These are phyloP conservation scores for Fusarium sp. DNA, from an alignment of 2,329 filamentous ascomycete genomes.

Conservation along the genomic window DNA sequence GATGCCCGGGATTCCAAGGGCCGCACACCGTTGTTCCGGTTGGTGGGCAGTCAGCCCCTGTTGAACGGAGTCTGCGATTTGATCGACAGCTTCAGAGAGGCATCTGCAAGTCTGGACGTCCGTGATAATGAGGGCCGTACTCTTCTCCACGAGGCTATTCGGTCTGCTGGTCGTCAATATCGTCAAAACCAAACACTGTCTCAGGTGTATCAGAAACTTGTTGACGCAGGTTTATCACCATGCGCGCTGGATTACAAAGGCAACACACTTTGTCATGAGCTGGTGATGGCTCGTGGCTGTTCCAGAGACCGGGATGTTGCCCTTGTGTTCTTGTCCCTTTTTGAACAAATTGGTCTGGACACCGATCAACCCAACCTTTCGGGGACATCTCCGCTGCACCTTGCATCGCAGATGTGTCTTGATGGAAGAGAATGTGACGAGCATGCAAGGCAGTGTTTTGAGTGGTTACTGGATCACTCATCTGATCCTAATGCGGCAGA, in stretches of 20 bases:
- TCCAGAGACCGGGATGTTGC: neutral
- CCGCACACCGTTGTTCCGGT: slow-evolving; percentile 21
- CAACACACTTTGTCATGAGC: slow-evolving; percentile 37
- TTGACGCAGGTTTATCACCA: slow-evolving; percentile 27
- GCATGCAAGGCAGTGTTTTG: slow-evolving; percentile 11
- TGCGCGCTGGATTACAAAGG: slow-evolving; percentile 26
- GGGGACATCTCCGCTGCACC: slow-evolving; percentile 35
- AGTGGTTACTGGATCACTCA: slow-evolving; percentile 17
- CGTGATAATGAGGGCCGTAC: slow-evolving; percentile 25
- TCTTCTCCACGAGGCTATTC: slow-evolving; percentile 27
- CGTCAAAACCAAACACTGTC: neutral
- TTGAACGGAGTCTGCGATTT: neutral
- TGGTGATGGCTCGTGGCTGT: slow-evolving; percentile 1
- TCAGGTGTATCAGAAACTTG: slow-evolving; percentile 15
- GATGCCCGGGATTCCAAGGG: slow-evolving; percentile 25
- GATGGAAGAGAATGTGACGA: neutral
- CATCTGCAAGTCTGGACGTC: slow-evolving; percentile 3
- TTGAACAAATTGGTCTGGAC: slow-evolving; percentile 18
- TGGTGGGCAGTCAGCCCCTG: neutral
- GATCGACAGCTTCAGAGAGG: slow-evolving; percentile 11
- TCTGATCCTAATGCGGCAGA: slow-evolving; percentile 17
- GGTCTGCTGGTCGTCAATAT: neutral
- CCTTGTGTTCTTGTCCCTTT: neutral
- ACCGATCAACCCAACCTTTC: slow-evolving; percentile 20
- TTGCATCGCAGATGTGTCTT: slow-evolving; percentile 18